Conservation (phyloP, 2,329 filamentous ascomycete species). For the Fusarium fujikuroi region DNA sequence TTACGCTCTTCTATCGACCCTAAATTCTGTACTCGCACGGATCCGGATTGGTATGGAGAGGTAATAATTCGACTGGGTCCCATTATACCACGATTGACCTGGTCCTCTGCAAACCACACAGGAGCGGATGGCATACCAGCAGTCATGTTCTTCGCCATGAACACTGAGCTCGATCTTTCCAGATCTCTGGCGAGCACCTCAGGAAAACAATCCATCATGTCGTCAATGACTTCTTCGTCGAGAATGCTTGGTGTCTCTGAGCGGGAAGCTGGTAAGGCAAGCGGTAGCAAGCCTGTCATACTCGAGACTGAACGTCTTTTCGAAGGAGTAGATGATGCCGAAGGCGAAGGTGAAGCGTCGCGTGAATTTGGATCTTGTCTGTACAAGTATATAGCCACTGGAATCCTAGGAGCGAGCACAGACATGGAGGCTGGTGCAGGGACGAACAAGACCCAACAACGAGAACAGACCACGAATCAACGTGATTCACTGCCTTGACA, state of each 20-base stretch:
- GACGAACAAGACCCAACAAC: slow-evolving; percentile 11
- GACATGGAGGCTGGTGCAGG: slow-evolving; percentile 25
- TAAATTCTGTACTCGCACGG: slow-evolving; percentile 46
- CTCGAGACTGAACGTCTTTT: slow-evolving; percentile 52
- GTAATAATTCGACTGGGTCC: slow-evolving; percentile 35
- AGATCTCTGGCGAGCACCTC: slow-evolving; percentile 67
- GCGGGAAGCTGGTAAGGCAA: slow-evolving; percentile 48
- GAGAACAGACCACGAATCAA: slow-evolving; percentile 25
- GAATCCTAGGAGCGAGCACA: slow-evolving; percentile 30
- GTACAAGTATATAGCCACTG: slow-evolving; percentile 42
- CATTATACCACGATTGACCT: slow-evolving; percentile 20
- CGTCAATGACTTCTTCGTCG: slow-evolving; percentile 45
- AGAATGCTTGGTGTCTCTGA: slow-evolving; percentile 38
- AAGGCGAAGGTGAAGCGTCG: slow-evolving; percentile 22
- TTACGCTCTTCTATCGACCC: slow-evolving; percentile 51
- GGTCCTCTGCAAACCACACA: slow-evolving; percentile 48
- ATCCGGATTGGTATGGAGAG: slow-evolving; percentile 46
- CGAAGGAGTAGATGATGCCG: slow-evolving; percentile 30
- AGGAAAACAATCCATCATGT: slow-evolving; percentile 58
- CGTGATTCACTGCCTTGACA: slow-evolving; percentile 17
- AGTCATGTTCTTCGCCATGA: slow-evolving; percentile 63
- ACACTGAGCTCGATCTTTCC: slow-evolving; percentile 59
- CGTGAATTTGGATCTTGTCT: slow-evolving; percentile 33
- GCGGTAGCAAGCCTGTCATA: slow-evolving; percentile 54
- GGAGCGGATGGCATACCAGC: slow-evolving; percentile 58